Percentiles rank a stretch among this genome's conserved stretches.
These are phyloP conservation scores for Colletotrichum sp. DNA, from an alignment of 2,329 filamentous ascomycete species.

Conservation along the genomic window DNA sequence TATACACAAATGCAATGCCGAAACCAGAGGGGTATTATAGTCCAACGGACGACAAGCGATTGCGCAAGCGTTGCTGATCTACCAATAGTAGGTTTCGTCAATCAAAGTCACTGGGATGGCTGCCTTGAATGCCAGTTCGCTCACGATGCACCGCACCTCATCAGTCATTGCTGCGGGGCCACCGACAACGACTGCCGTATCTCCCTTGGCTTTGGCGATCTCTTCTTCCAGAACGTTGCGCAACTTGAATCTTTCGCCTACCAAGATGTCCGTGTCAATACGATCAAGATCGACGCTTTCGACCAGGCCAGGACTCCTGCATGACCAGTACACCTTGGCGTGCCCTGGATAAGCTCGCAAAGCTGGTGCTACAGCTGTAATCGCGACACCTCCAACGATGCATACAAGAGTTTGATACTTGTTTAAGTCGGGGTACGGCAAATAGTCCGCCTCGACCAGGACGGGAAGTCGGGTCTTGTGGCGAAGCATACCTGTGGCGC, in stretches of 20 bases:
- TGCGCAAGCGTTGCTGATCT: no score
- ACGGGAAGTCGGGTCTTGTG: neutral
- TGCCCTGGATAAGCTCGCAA: neutral
- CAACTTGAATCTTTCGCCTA: neutral
- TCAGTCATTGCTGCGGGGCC: neutral
- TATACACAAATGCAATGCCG: no score
- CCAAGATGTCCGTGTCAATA: neutral
- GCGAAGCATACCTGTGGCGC: neutral
- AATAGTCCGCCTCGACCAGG: neutral
- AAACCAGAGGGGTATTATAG: no score
- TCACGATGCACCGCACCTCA: neutral
- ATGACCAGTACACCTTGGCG: neutral
- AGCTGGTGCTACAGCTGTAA: neutral
- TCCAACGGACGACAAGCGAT: no score
- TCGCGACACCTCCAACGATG: neutral
- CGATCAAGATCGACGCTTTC: neutral
- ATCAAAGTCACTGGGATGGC: neutral
- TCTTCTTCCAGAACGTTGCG: neutral
- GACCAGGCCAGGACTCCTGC: neutral
- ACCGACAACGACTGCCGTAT: neutral
- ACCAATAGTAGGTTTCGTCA: neutral
- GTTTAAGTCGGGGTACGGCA: neutral
- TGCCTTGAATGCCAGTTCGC: neutral
- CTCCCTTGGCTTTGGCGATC: neutral
- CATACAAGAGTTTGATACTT: neutral